These are phyloP conservation scores for Yamadazyma siamensis DNA, from an alignment of 1,139 yeast genomes.

Conservation along the genomic window DNA sequence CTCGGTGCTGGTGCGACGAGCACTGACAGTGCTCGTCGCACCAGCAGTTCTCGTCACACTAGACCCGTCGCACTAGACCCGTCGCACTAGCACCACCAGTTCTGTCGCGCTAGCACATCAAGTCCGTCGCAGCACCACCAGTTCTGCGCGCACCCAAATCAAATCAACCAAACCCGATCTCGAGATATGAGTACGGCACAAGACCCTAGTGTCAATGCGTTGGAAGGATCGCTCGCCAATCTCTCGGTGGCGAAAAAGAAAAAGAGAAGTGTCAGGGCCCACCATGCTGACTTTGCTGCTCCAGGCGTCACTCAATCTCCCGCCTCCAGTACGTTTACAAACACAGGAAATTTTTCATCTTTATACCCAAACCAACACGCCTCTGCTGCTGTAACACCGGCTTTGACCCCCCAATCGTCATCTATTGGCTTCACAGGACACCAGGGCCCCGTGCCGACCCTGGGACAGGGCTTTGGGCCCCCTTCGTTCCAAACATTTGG, in stretches of 20 bases:
- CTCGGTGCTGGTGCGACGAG: no score
- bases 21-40: no score
- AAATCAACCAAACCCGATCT: background rate
- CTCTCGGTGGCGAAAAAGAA: constrained; percentile 16
- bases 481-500: no score
- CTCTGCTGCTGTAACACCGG: constrained; percentile 2
- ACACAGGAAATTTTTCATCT: no score
- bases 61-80: no score
- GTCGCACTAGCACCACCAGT: no score
- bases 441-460: constrained; percentile 7
- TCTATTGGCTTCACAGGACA: background rate
- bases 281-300: constrained; percentile 22
- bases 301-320: constrained; percentile 2
- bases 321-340: background rate
- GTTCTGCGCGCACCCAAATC: background rate
- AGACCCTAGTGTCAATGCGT: constrained; percentile 1
- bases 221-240: background rate
- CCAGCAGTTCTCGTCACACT: no score
- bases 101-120: no score
- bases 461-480: no score
- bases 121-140: no score
- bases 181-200: background rate
- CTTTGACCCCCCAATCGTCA: no score
- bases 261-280: constrained; percentile 46
- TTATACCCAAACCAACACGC: background rate